A percentile compares a stretch with the other conserved stretches of the same genome.
These are phyloP conservation scores for Diaporthe sp. DNA, from an alignment of 2,329 filamentous ascomycete genomes.

Conservation along the genomic window DNA sequence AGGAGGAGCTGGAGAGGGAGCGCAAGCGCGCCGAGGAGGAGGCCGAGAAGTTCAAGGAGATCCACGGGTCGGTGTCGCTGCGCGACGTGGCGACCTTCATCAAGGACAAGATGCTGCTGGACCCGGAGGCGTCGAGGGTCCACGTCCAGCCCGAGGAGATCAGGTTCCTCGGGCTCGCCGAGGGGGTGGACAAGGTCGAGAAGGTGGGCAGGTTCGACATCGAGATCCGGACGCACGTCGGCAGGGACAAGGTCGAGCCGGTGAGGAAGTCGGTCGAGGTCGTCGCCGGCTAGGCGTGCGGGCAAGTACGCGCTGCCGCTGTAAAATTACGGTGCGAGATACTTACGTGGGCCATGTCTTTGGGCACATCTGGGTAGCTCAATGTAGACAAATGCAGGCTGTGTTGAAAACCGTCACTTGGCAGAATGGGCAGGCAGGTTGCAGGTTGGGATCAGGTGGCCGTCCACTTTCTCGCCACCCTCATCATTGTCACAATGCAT, in stretches of 20 bases:
- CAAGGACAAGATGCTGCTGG: slow-evolving; percentile 52
- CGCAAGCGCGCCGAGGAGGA: slow-evolving; percentile 37
- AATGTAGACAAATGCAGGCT: neutral
- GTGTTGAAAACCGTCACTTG: neutral
- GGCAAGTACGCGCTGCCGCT: neutral
- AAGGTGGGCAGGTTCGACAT: slow-evolving; percentile 57
- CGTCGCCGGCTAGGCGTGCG: slow-evolving; percentile 47
- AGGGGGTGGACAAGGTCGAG: slow-evolving; percentile 56
- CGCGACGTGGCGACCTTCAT: slow-evolving; percentile 54
- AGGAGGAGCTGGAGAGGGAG: slow-evolving; percentile 36
- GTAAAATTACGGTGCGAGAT: neutral
- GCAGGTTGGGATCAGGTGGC: neutral
- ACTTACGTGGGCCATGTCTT: neutral
- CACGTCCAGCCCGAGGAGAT: slow-evolving; percentile 54
- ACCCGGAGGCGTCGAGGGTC: slow-evolving; percentile 52
- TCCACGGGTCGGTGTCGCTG: slow-evolving; percentile 60
- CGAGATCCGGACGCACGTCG: slow-evolving; percentile 50
- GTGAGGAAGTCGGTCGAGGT: slow-evolving; percentile 53
- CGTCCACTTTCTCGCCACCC: neutral
- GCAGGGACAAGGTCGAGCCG: slow-evolving; percentile 47
- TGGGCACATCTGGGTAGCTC: neutral
- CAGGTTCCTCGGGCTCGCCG: slow-evolving; percentile 50
- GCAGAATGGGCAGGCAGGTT: neutral
- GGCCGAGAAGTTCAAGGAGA: slow-evolving; percentile 45
- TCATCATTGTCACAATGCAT: neutral